These are phyloP conservation scores for Sarocladium strictum DNA, from an alignment of 2,329 filamentous ascomycete species.

Conservation along the genomic window DNA sequence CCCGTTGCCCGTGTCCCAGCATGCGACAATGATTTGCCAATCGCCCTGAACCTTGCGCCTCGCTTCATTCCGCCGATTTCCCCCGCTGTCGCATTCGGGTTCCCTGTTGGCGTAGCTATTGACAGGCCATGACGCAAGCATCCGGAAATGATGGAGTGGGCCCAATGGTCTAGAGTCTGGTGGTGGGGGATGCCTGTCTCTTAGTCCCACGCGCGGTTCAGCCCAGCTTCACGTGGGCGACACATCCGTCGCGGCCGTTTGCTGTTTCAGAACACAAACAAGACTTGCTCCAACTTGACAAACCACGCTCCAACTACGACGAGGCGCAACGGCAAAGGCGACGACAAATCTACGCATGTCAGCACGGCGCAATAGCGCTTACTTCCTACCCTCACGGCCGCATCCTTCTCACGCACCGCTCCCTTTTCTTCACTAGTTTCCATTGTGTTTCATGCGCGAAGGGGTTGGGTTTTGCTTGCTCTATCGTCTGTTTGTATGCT, in stretches of 20 bases:
- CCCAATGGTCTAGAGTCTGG: too few relatives aligned
- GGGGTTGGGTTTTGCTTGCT: conserved; percentile 1
- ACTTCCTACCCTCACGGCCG: conserved; percentile 4
- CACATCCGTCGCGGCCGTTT: too few relatives aligned
- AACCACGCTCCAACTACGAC: too few relatives aligned
- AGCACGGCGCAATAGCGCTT: neutral
- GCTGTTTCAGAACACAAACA: too few relatives aligned
- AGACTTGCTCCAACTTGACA: too few relatives aligned
- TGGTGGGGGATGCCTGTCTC: too few relatives aligned
- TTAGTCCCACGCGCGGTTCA: too few relatives aligned
- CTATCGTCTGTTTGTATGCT: neutral
- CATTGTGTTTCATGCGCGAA: neutral
- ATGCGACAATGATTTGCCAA: neutral
- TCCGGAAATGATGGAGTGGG: conserved; percentile 8
- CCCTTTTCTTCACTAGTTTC: neutral
- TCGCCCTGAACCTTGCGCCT: neutral
- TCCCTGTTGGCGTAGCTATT: neutral
- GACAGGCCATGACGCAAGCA: neutral
- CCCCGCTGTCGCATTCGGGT: neutral
- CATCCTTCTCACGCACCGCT: neutral
- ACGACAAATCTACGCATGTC: too few relatives aligned
- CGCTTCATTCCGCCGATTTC: too few relatives aligned
- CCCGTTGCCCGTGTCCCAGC: neutral
- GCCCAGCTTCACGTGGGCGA: too few relatives aligned
- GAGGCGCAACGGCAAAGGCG: too few relatives aligned